Conservation (phyloP, 2,329 filamentous ascomycete species). For the Thelonectria blattea region DNA sequence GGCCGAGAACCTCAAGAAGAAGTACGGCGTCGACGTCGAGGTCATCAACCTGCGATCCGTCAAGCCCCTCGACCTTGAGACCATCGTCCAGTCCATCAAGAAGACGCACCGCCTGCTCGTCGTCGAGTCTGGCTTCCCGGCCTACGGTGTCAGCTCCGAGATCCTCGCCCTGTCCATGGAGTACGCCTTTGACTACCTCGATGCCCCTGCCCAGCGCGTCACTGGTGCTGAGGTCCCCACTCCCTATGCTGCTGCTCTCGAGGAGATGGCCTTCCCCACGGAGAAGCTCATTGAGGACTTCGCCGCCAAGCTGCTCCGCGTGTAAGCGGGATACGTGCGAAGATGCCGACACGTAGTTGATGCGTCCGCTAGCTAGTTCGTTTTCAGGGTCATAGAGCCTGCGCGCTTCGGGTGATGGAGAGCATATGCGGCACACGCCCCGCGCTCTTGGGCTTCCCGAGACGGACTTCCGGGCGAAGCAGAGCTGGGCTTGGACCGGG, state of each 20-base stretch:
- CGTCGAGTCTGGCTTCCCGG: slow-evolving; percentile 95
- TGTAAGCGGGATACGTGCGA: slow-evolving; percentile 57
- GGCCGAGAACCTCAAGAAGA: slow-evolving; percentile 90
- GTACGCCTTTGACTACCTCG: slow-evolving; percentile 97
- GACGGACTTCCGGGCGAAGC: slow-evolving; percentile 23
- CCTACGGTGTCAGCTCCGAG: slow-evolving; percentile 90
- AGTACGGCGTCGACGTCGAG: slow-evolving; percentile 94
- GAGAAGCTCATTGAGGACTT: slow-evolving; percentile 87
- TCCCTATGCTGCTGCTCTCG: slow-evolving; percentile 89
- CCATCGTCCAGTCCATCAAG: slow-evolving; percentile 97
- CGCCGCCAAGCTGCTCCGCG: slow-evolving; percentile 84
- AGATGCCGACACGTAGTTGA: slow-evolving; percentile 21
- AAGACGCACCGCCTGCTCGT: slow-evolving; percentile 93
- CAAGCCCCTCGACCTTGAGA: slow-evolving; percentile 94
- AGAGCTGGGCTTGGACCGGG: slow-evolving; percentile 31
- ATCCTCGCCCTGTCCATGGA: slow-evolving; percentile 95
- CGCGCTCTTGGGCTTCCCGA: slow-evolving; percentile 22
- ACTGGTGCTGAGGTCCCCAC: slow-evolving; percentile 98
- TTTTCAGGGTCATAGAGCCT: slow-evolving; percentile 17
- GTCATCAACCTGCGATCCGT: slow-evolving; percentile 98
- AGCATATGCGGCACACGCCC: slow-evolving; percentile 26
- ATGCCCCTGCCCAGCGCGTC: slow-evolving; percentile 90
- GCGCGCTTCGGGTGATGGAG: slow-evolving; percentile 22
- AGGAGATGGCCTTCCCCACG: slow-evolving; percentile 94
- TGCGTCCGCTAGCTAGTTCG: slow-evolving; percentile 21